These are phyloP conservation scores for Solanum hybrid DNA, from an alignment of 305 asterid species.

Conservation along the genomic window DNA sequence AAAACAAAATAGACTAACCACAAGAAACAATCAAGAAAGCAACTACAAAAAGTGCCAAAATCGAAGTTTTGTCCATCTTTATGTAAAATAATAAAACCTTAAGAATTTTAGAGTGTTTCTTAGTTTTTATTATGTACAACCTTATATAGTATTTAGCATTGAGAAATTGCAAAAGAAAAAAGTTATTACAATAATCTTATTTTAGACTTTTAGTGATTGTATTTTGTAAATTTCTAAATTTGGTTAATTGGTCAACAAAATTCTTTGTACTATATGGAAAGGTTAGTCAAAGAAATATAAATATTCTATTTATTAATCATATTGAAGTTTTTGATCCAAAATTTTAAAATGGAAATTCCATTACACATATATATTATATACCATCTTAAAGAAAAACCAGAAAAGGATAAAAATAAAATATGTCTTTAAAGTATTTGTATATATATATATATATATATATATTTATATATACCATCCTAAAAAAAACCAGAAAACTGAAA, in stretches of 20 bases:
- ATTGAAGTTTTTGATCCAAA: neutral
- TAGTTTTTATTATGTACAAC: neutral
- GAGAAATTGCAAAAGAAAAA: neutral
- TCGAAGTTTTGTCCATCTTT: neutral
- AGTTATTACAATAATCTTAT: neutral
- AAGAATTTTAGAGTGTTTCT: neutral
- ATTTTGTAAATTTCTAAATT: neutral
- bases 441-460: too few species aligned
- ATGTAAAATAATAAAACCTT: neutral
- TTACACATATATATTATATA: too few species aligned
- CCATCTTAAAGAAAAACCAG: too few species aligned
- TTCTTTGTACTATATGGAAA: neutral
- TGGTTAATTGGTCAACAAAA: neutral
- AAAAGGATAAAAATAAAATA: too few species aligned
- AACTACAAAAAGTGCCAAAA: neutral
- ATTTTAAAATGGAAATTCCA: neutral
- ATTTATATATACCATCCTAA: too few species aligned
- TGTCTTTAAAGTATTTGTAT: neutral
- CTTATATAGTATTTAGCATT: neutral
- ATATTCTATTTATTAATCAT: neutral
- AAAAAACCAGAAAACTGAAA: too few species aligned
- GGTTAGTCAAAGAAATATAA: neutral
- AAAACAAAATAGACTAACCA: neutral
- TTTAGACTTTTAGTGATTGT: neutral
- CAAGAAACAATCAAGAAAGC: neutral